Conservation (phyloP, 768 basidiomycete species). For the Tylopilus cervinicoccineus region DNA sequence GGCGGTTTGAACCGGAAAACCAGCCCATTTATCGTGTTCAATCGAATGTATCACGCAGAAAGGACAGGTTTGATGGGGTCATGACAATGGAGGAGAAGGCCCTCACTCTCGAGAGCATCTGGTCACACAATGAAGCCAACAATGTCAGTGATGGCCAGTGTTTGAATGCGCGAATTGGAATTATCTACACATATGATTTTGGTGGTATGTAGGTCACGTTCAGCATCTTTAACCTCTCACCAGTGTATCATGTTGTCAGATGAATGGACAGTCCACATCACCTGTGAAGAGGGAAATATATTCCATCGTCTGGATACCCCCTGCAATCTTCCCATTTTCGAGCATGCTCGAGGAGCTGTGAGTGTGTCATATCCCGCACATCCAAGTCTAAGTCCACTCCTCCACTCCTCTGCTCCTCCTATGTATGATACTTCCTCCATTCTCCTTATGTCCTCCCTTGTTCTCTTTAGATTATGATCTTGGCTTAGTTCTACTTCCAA, state of each 20-base stretch:
- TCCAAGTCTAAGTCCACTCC: too few relatives aligned
- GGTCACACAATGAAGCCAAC: slow-evolving; percentile 15
- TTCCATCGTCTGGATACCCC: slow-evolving; percentile 11
- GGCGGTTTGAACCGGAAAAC: slow-evolving; percentile 10
- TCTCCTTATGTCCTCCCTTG: too few relatives aligned
- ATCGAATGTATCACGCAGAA: slow-evolving; percentile 7
- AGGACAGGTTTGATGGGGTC: slow-evolving; percentile 1
- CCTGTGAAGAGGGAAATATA: slow-evolving; percentile 12
- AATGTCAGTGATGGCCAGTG: slow-evolving; percentile 26
- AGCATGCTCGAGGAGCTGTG: slow-evolving; percentile 22
- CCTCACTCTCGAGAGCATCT: slow-evolving; percentile 23
- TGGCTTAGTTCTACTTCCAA: too few relatives aligned
- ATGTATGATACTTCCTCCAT: too few relatives aligned
- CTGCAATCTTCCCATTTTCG: slow-evolving; percentile 18
- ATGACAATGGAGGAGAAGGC: slow-evolving; percentile 21
- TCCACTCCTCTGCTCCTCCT: too few relatives aligned
- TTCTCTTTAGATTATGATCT: too few relatives aligned
- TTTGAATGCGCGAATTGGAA: slow-evolving; percentile 17
- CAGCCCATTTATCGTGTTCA: slow-evolving; percentile 18
- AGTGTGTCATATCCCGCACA: too few relatives aligned
- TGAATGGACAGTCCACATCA: slow-evolving; percentile 28
- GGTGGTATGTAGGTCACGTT: slow-evolving; percentile 5
- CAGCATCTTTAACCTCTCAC: neutral
- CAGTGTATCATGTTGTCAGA: slow-evolving; percentile 8
- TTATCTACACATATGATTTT: slow-evolving; percentile 25